Base-by-base conservation (phyloP, 805 yeast species). In the Candida ulmi region DNA sequence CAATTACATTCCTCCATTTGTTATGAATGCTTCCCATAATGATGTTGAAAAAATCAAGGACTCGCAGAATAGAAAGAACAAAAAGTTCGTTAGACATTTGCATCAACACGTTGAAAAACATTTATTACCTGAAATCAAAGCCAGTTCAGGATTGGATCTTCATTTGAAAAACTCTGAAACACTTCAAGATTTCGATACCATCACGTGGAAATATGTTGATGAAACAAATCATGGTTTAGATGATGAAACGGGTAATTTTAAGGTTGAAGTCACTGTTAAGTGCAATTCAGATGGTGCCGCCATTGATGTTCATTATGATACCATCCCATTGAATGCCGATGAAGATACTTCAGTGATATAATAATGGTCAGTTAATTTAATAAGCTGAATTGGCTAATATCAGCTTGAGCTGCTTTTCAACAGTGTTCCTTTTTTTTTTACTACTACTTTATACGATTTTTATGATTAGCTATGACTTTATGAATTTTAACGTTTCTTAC, bases 31-130 rank as follows among this genome's bases (percentile, higher is more conserved):
- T 41, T 73, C 80, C 44, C 85, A 80, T 47, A 76, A 79, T 41
- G 78, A 82, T 53, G 76, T 79, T 42, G 88, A 83, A 38, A 81
- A 79, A 55, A 74, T 83, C 45, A 80, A 82, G 58, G 81, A 83
- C 24, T 76, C 83, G 32, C 78, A 76, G 69, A 83, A 82, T 61
- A 78, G 82, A 45, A 77, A 83, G 57, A 78, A 81, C 41, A 74
- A 77, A 51, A 82, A 82, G 61, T 83, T 81, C 56, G 77, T 76
- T 44, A 71, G 91, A 57, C 82, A 82, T 59, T 69, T 83, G 58
- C 82, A 79, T 52, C 91, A 83, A 59, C 91, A 83, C 54, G 68
- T 83, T 40, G 75, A 78, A 51, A 80, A 80, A 54, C 90, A 83
- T 58, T 63, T 83, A 55, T 66, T 83, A 55, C 71, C 73, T 44